phyloP scores from a whole-genome alignment of 2,329 filamentous ascomycete species.

The Xylaria sp. region DNA sequence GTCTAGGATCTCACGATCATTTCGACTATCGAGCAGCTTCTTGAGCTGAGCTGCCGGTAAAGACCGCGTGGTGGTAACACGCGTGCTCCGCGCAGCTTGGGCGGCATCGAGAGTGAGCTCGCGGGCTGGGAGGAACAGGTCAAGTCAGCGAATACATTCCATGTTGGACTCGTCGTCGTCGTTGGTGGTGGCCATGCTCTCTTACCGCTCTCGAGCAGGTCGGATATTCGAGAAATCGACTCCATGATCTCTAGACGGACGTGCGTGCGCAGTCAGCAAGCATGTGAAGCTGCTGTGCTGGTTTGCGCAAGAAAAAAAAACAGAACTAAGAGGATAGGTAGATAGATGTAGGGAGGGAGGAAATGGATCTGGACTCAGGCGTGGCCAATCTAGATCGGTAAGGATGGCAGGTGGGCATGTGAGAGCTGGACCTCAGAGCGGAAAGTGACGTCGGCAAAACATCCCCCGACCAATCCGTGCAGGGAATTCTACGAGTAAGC shows the following conservation, averaged over 20 bases:
- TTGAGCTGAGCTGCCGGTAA: constrained; percentile 81
- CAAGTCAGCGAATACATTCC: constrained; percentile 5
- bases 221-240: constrained; percentile 90
- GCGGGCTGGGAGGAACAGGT: constrained; percentile 57
- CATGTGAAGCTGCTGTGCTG: constrained; percentile 26
- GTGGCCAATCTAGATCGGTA: background rate
- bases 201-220: constrained; percentile 88
- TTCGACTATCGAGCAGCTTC: constrained; percentile 88
- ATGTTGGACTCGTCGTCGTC: constrained; percentile 7
- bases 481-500: no score
- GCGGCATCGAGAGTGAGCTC: constrained; percentile 97
- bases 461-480: no score
- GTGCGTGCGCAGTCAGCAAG: constrained; percentile 21
- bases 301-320: constrained; percentile 4
- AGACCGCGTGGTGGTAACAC: constrained; percentile 56
- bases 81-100: constrained; percentile 69
- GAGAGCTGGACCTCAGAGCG: background rate
- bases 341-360: background rate
- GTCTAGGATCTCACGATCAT: constrained; percentile 88
- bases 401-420: background rate
- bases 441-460: background rate
- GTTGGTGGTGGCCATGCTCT: background rate
- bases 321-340: background rate
- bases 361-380: no score
- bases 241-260: constrained; percentile 59